A percentile compares a stretch with the other conserved stretches of the same genome.
Evolutionary conservation across 805 yeast genomes (phyloP).

Genomic region (Ogataea ganodermae): DNA sequence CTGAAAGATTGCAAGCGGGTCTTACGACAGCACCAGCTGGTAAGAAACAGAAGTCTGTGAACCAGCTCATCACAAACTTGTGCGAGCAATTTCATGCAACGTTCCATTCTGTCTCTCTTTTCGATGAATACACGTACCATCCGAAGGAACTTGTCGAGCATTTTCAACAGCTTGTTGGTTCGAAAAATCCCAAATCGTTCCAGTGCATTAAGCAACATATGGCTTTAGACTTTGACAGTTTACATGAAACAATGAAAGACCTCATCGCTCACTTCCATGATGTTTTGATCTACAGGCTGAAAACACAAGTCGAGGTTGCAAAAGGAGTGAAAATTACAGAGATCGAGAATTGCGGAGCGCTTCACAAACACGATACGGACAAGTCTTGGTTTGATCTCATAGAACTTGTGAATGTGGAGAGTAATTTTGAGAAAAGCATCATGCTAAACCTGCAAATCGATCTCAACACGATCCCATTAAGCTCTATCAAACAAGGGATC

Average conservation of each 20-base stretch:
- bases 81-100: constrained; percentile 22
- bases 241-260: constrained; percentile 10
- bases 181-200: neutral
- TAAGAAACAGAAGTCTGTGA: constrained; percentile 4
- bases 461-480: constrained; percentile 17
- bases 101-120: constrained; percentile 27
- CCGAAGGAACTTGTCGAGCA: constrained; percentile 25
- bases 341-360: constrained; percentile 22
- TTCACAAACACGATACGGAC: constrained; percentile 4
- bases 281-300: constrained; percentile 21
- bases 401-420: constrained; percentile 21
- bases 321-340: constrained; percentile 23
- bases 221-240: constrained; percentile 26
- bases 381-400: constrained; percentile 1
- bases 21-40: neutral
- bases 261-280: constrained; percentile 22
- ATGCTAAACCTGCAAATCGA: constrained; percentile 29
- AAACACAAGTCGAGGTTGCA: constrained; percentile 17
- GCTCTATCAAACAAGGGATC: constrained; percentile 18
- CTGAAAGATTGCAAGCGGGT: constrained; percentile 13
- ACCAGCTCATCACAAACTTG: constrained; percentile 14
- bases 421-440: constrained; percentile 26
- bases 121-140: constrained; percentile 31
- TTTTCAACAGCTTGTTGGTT: constrained; percentile 15
- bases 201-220: constrained; percentile 20